Base-by-base conservation (phyloP, 192 early-diverging fungal species). In the Gryganskiella cystojenkinii region DNA sequence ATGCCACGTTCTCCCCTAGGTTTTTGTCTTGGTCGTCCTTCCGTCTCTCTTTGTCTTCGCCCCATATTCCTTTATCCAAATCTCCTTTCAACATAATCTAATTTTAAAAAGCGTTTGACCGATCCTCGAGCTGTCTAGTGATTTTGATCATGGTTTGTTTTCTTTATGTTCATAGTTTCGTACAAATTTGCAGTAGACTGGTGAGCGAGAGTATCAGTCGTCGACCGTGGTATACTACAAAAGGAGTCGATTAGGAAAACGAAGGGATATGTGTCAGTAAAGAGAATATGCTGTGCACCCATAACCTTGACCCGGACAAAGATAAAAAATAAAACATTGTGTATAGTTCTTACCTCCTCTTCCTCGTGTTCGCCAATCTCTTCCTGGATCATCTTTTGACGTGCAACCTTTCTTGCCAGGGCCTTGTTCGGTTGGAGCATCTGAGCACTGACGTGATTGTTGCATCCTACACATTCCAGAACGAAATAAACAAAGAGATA, bases 341-440 rank as follows among this genome's bases (percentile, higher is more conserved):
- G 40, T n/a, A n/a, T n/a, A n/a, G n/a, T 13, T n/a, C 47, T 55
- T 55, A 76, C 73, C 59, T 76, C 73, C 20, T 56, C 73, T 11
- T 67, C 65, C 27, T 67, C 44, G 9, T 15, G 50, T 19, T 63
- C 52, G 15, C 42, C 53, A 28, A 76, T 53, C 46, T 76, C 73
- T 14, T 68, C 45, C 46, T 76, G 65, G 54, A 76, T 68, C 53
- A 61, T 31, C 24, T 40, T 67, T 45, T 83, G 82, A 24, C 78
- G 75, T 13, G 76, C 66, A 4, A 85, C 80, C 40, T 82, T 85
- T 35, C 86, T 81, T 49, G 84, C 86, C n/a, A 87, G 40, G 0
- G 83, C 63, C 57, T 73, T 79, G 61, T 87, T 84, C 0, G 80
- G 54, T 17, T 71, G 64, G 24, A 87, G 47, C 60, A 82, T 81